phyloP scores from a whole-genome alignment of 495 filamentous ascomycete genomes.

The Penicillium angulare region DNA sequence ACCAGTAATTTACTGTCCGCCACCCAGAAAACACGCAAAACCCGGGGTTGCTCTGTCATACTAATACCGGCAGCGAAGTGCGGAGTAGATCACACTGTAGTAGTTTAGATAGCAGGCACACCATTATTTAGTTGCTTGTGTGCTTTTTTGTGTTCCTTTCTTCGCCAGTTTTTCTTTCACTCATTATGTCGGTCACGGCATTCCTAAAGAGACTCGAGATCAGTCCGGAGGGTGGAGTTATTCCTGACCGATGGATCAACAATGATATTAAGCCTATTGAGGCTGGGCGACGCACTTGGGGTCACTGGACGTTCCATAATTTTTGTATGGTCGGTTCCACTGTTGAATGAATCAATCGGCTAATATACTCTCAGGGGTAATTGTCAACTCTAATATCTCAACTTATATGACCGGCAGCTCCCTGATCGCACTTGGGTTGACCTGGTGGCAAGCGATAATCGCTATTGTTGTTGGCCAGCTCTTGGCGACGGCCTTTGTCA shows the following conservation, averaged over 20 bases:
- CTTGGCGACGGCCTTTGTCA: constrained; percentile 12
- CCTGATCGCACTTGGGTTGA: constrained; percentile 24
- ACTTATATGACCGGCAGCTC: constrained; percentile 25
- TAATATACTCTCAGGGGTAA: constrained; percentile 11
- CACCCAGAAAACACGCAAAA: not conserved
- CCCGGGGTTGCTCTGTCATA: too few relatives aligned
- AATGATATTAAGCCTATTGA: constrained; percentile 31
- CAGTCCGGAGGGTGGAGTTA: constrained; percentile 12
- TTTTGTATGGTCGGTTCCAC: constrained; percentile 10
- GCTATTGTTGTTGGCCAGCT: constrained; percentile 16
- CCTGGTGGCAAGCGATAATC: constrained; percentile 28
- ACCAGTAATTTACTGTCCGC: not conserved
- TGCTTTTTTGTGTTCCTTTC: not conserved
- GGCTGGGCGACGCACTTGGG: constrained; percentile 20
- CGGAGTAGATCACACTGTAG: not conserved
- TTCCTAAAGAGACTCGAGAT: constrained; percentile 13
- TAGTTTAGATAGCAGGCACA: too few relatives aligned
- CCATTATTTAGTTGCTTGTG: not conserved
- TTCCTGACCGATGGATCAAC: constrained; percentile 24
- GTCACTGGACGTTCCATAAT: constrained; percentile 27
- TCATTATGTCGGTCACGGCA: not conserved
- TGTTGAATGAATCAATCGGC: not conserved
- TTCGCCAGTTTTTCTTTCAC: not conserved
- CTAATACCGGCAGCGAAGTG: not conserved
- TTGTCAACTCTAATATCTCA: constrained; percentile 24